phyloP scores from a whole-genome alignment of 495 filamentous ascomycete genomes.

The Trichoderma gamsii region DNA sequence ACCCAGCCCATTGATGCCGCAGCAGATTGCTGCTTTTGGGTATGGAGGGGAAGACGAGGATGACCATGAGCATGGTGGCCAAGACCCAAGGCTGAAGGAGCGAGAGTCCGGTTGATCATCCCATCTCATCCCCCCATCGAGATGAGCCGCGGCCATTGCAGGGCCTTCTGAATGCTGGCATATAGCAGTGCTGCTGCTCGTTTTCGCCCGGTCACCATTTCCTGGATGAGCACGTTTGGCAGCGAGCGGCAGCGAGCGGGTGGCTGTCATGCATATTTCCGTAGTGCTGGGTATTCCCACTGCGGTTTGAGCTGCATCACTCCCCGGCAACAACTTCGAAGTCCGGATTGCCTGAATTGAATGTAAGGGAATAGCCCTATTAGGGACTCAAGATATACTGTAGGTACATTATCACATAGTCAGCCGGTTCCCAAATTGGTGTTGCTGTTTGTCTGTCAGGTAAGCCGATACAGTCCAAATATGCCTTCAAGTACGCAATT shows the following conservation, averaged over 20 bases:
- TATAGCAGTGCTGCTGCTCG: not conserved
- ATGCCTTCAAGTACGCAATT: no score
- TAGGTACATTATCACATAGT: no score
- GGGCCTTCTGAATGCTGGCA: not conserved
- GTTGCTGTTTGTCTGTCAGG: no score
- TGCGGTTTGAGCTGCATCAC: not conserved
- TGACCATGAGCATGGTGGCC: not conserved
- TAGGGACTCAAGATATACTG: no score
- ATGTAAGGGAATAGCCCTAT: no score
- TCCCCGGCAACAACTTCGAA: not conserved
- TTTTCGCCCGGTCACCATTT: no score
- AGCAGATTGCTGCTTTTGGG: not conserved
- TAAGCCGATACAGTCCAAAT: no score
- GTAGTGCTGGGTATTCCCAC: conserved; percentile 3
- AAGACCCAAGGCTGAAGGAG: not conserved
- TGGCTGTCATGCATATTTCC: conserved; percentile 12
- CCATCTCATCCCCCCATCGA: not conserved
- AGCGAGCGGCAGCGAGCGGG: not conserved
- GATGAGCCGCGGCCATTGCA: not conserved
- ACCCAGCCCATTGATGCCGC: not conserved
- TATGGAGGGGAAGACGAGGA: not conserved
- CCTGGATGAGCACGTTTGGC: no score
- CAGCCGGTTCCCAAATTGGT: no score
- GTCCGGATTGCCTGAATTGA: no score
- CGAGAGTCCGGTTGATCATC: not conserved